Conservation (phyloP, 139 green algal species). For the Diplosphaera chodatii region DNA sequence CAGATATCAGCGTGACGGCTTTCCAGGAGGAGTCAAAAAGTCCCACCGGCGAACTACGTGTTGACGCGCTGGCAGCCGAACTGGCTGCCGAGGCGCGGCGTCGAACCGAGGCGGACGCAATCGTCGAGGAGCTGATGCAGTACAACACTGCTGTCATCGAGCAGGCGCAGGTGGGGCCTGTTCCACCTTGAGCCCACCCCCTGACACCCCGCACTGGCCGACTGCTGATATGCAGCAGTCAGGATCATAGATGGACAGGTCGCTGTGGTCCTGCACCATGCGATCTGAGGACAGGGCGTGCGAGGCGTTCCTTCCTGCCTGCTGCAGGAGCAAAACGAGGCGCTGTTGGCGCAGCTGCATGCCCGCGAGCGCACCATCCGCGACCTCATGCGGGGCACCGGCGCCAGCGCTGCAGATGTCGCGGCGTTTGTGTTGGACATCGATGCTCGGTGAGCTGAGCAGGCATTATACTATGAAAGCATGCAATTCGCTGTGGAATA, state of each 20-base stretch:
- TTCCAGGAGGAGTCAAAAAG: too few species aligned
- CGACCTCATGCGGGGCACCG: not conserved
- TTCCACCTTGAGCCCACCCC: too few species aligned
- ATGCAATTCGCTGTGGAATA: too few species aligned
- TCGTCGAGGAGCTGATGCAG: not conserved
- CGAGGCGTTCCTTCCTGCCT: too few species aligned
- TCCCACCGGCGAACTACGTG: not conserved
- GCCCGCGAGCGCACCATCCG: conserved; percentile 1
- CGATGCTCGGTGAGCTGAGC: not conserved
- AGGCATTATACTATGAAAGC: not conserved
- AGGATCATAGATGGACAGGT: too few species aligned
- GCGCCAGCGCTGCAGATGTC: not conserved
- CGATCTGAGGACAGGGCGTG: too few species aligned
- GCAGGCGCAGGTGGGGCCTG: not conserved
- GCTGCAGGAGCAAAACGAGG: conserved; percentile 1
- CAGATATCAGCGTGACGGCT: too few species aligned
- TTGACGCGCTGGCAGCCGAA: not conserved
- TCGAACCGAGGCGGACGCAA: not conserved
- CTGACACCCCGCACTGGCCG: too few species aligned
- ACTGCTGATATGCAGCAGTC: too few species aligned
- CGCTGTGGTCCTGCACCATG: too few species aligned
- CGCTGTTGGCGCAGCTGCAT: conserved; percentile 3
- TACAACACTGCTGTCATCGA: not conserved
- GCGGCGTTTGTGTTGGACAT: not conserved
- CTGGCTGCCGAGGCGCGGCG: not conserved